A percentile compares a stretch with the other conserved stretches of the same genome.
Evolutionary conservation across 345 rosid species (phyloP).

Genomic region (Aquilaria malaccensis): DNA sequence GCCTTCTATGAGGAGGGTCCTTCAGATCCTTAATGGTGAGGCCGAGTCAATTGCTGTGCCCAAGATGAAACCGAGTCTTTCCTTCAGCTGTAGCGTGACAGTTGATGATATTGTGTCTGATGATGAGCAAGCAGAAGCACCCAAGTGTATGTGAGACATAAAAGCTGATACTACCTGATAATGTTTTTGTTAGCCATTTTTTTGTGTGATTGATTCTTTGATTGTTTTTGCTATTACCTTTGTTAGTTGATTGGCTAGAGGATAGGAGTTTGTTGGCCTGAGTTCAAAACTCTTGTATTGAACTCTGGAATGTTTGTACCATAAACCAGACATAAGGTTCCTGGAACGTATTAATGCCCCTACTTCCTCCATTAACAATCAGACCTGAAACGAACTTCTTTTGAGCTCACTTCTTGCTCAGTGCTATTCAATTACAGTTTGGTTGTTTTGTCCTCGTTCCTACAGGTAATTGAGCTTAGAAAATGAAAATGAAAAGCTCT

Average conservation of each 20-base stretch:
- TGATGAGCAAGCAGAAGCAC: slow-evolving; percentile 28
- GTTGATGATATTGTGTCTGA: slow-evolving; percentile 78
- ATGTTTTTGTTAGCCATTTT: neutral
- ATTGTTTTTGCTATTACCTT: neutral
- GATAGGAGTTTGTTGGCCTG: slow-evolving; percentile 21
- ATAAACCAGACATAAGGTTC: too few relatives aligned
- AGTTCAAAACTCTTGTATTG: slow-evolving; percentile 60
- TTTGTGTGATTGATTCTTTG: slow-evolving; percentile 34
- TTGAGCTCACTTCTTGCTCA: too few relatives aligned
- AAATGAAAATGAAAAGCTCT: too few relatives aligned
- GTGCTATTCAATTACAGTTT: too few relatives aligned
- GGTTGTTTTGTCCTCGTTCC: too few relatives aligned
- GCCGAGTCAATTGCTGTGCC: slow-evolving; percentile 48
- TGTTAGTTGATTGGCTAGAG: slow-evolving; percentile 11
- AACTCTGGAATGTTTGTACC: slow-evolving; percentile 31
- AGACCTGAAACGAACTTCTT: too few relatives aligned
- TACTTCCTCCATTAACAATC: too few relatives aligned
- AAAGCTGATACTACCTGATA: slow-evolving; percentile 7
- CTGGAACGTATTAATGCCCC: too few relatives aligned
- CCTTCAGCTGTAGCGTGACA: slow-evolving; percentile 60
- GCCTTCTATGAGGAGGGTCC: slow-evolving; percentile 79
- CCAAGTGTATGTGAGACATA: slow-evolving; percentile 6
- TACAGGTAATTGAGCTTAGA: too few relatives aligned
- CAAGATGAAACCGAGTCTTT: slow-evolving; percentile 65
- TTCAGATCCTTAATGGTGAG: slow-evolving; percentile 76